These are phyloP conservation scores for Pyrenula massariospora DNA, from an alignment of 495 filamentous ascomycete species.

Conservation along the genomic window DNA sequence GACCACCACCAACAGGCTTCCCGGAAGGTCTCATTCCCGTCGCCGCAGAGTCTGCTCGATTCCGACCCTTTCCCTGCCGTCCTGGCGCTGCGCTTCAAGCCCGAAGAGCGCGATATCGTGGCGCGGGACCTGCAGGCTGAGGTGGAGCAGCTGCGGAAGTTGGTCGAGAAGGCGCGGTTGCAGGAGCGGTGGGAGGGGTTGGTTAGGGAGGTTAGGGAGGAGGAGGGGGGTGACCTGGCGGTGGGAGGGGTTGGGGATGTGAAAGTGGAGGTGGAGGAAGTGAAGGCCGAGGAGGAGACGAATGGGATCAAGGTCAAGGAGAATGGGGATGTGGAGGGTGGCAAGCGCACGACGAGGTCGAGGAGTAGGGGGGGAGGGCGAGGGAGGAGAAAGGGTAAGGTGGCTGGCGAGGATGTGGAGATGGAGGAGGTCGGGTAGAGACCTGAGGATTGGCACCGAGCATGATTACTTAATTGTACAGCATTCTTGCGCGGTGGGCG, in stretches of 20 bases:
- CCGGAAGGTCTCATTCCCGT: background rate
- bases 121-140: background rate
- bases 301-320: constrained; percentile 8
- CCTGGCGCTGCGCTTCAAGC: background rate
- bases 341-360: constrained; percentile 2
- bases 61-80: background rate
- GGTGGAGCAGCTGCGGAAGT: background rate
- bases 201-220: background rate
- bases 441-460: no score
- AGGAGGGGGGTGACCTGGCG: background rate
- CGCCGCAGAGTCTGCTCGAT: background rate
- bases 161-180: background rate
- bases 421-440: no score
- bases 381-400: no score
- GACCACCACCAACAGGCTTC: background rate
- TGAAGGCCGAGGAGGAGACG: constrained; percentile 1
- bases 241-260: background rate
- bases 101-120: background rate
- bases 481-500: no score
- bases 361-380: no score
- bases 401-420: no score
- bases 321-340: constrained; percentile 6
- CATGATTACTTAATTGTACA: no score
- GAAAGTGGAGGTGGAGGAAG: background rate
- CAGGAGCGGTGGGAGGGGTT: background rate